Evolutionary conservation across 108 stramenopile genomes (phyloP), one percentile per base, ranked within the genome.

Genomic region (Craspedostauros australis): DNA sequence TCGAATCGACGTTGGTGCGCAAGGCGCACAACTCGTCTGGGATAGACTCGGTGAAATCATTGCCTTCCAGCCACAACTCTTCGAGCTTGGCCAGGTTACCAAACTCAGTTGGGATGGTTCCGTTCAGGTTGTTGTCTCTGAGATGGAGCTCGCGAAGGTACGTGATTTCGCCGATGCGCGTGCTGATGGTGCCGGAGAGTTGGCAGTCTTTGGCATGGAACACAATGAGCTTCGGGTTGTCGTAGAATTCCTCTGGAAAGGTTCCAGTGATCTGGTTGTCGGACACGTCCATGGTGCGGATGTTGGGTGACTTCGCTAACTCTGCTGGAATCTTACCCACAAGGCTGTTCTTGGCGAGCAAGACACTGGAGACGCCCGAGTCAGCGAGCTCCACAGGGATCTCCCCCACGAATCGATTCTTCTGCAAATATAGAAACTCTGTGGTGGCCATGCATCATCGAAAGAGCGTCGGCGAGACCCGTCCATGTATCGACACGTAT

Each of bases 61-160:
- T 44, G n/a, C 68, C 66, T 14, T 68, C 45, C 9, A 64, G 68
- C 4, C 58, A 53, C 23, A 68, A 38, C 38, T 47, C 27, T 16
- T 33, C 43, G 53, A 68, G 40, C 1, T 37, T 51, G 26, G n/a
- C 41, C 60, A 68, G 16, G 26, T 62, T 44, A 5, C 52, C 52
- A 1, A 54, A 9, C 18, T 54, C 37, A 33, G 32, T 18, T 9
- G 56, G 56, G 19, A 57, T 27, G 5, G 12, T 32, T 20, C 56
- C 56, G 22, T 11, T 28, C 9, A 57, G 22, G 42, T n/a, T n/a
- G n/a, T n/a, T n/a, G n/a, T n/a, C n/a, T n/a, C n/a, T n/a, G n/a
- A n/a, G n/a, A n/a, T n/a, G n/a, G n/a, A n/a, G n/a, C n/a, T n/a
- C n/a, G n/a, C n/a, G n/a, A n/a, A n/a, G n/a, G n/a, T n/a, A n/a